Conservation (phyloP, 2,329 filamentous ascomycete genomes). For the Keithomyces neogunnii region DNA sequence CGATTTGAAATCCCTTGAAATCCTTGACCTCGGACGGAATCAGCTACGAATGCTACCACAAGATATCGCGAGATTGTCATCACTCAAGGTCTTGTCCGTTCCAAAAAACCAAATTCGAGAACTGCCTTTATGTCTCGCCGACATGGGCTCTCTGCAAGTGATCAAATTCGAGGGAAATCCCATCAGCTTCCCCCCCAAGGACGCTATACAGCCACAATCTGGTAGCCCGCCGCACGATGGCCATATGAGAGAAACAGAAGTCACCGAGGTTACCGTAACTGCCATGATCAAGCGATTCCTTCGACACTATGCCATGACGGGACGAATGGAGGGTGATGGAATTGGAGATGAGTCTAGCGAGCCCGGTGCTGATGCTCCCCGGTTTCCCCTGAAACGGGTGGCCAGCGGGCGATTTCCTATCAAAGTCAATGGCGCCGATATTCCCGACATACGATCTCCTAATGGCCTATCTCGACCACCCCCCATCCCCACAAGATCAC, state of each 20-base stretch:
- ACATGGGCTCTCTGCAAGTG: constrained; percentile 83
- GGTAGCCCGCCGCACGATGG: constrained; percentile 48
- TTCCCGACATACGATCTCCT: constrained; percentile 60
- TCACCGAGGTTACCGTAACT: constrained; percentile 52
- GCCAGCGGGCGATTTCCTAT: constrained; percentile 59
- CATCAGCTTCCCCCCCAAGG: constrained; percentile 68
- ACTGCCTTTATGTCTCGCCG: constrained; percentile 73
- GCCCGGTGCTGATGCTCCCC: constrained; percentile 64
- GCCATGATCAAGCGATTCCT: constrained; percentile 54
- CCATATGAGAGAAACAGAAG: constrained; percentile 48
- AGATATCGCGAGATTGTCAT: constrained; percentile 72
- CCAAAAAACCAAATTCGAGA: constrained; percentile 81
- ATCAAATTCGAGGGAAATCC: constrained; percentile 87
- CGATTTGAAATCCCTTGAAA: constrained; percentile 78
- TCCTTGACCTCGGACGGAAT: constrained; percentile 86
- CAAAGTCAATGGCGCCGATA: constrained; percentile 66
- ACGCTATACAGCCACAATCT: constrained; percentile 53
- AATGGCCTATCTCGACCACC: constrained; percentile 54
- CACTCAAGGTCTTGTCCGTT: constrained; percentile 80
- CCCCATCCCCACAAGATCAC: constrained; percentile 67
- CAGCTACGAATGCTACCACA: constrained; percentile 69
- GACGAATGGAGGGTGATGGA: constrained; percentile 45
- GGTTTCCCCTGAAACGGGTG: constrained; percentile 55
- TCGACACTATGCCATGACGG: constrained; percentile 42
- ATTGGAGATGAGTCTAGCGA: constrained; percentile 60